These are phyloP conservation scores for Komagataella ulmi DNA, from an alignment of 805 yeast species.

Conservation along the genomic window DNA sequence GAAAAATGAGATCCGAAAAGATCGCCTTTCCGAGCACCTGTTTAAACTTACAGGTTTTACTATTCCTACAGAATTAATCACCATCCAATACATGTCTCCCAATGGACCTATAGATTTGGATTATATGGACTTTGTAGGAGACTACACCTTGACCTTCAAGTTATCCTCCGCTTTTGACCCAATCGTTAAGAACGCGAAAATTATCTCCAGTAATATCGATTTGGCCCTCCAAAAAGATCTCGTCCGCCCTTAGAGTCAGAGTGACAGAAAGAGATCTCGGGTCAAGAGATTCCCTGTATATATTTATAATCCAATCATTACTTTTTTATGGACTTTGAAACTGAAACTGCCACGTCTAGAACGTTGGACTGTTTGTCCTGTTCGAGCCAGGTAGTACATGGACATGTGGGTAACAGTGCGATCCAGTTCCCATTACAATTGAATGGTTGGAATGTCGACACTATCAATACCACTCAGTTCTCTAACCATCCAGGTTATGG, in stretches of 20 bases:
- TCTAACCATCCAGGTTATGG: slow-evolving; percentile 93
- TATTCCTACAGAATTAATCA: neutral
- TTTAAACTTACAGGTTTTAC: neutral
- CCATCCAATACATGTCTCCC: neutral
- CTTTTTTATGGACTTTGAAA: neutral
- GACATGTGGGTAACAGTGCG: slow-evolving; percentile 89
- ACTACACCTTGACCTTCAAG: slow-evolving; percentile 1
- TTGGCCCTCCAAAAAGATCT: neutral
- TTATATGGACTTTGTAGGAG: neutral
- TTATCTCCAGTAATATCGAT: slow-evolving; percentile 1
- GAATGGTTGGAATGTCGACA: slow-evolving; percentile 88
- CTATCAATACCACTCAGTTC: slow-evolving; percentile 74
- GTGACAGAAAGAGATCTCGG: neutral
- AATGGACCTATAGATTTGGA: neutral
- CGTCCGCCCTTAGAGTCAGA: neutral
- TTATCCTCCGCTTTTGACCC: neutral
- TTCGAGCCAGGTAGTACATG: slow-evolving; percentile 90
- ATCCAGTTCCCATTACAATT: slow-evolving; percentile 82
- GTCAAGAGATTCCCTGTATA: neutral
- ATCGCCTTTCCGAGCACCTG: neutral
- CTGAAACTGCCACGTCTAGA: neutral
- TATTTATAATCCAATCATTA: neutral
- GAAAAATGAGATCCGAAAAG: neutral
- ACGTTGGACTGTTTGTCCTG: slow-evolving; percentile 31
- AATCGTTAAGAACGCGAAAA: neutral